Conservation (phyloP, 2,329 filamentous ascomycete species). For the Periconia macrospinosa region DNA sequence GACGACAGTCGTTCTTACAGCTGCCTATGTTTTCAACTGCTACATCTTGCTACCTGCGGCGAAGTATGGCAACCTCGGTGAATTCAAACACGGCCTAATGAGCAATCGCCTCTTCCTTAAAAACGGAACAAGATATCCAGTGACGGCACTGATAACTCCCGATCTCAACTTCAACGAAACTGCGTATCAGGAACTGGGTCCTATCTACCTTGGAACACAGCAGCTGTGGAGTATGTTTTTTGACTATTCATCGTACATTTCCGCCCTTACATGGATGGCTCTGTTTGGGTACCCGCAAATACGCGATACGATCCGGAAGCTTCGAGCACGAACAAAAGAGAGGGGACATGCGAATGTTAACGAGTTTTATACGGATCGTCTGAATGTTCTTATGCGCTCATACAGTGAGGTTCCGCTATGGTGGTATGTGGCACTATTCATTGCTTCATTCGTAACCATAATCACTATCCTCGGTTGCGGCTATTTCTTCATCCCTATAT, state of each 20-base stretch:
- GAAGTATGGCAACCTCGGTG: constrained; percentile 59
- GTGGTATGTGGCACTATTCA: constrained; percentile 60
- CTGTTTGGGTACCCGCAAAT: constrained; percentile 59
- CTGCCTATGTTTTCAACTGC: constrained; percentile 58
- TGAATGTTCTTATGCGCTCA: constrained; percentile 61
- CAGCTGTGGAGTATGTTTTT: constrained; percentile 63
- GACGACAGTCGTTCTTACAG: constrained; percentile 60
- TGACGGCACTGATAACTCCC: constrained; percentile 46
- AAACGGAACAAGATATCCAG: constrained; percentile 53
- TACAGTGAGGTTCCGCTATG: constrained; percentile 62
- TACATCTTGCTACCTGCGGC: constrained; percentile 63
- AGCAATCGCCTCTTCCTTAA: constrained; percentile 58
- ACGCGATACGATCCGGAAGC: constrained; percentile 48
- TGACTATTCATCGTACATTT: constrained; percentile 62
- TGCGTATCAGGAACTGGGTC: constrained; percentile 52
- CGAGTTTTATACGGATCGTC: constrained; percentile 59
- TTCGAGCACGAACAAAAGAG: constrained; percentile 38
- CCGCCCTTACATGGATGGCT: constrained; percentile 61
- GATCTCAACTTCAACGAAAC: constrained; percentile 54
- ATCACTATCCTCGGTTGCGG: constrained; percentile 55
- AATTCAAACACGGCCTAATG: constrained; percentile 59
- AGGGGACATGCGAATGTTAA: constrained; percentile 42
- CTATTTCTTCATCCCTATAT: constrained; percentile 61
- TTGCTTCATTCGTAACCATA: constrained; percentile 53
- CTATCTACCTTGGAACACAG: constrained; percentile 61